Evolutionary conservation across 2,329 filamentous ascomycete species (phyloP).

Genomic region (Fusarium tricinctum): DNA sequence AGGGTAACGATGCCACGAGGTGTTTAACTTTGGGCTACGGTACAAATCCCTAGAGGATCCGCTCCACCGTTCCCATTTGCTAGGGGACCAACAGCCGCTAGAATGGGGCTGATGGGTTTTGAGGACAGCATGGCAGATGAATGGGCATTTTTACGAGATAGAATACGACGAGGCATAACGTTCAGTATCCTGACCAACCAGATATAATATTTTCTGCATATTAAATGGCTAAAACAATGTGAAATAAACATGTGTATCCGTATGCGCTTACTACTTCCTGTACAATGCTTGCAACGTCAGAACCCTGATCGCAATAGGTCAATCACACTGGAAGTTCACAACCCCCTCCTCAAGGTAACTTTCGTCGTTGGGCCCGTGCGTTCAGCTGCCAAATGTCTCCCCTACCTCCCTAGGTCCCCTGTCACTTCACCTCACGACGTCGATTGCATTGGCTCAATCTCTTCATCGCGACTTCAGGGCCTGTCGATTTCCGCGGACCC

Average conservation of each 20-base stretch:
- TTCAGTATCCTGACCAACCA: neutral
- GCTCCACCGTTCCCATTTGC: conserved; percentile 22
- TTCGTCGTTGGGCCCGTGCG: conserved; percentile 29
- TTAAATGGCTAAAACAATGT: neutral
- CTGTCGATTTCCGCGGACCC: conserved; percentile 9
- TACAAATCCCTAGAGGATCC: conserved; percentile 9
- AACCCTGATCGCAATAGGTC: neutral
- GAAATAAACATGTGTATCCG: neutral
- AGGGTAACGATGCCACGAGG: conserved; percentile 16
- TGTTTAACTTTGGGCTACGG: conserved; percentile 23
- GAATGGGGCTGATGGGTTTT: neutral
- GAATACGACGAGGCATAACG: neutral
- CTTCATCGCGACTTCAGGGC: conserved; percentile 33
- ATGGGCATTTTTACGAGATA: too few species aligned
- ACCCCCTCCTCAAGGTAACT: conserved; percentile 28
- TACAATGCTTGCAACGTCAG: neutral
- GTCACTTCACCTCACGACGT: conserved; percentile 20
- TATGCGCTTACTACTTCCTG: neutral
- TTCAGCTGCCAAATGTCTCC: conserved; percentile 29
- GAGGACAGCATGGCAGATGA: neutral
- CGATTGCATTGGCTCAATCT: conserved; percentile 20
- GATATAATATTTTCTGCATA: neutral
- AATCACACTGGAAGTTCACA: neutral
- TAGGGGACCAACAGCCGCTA: conserved; percentile 1
- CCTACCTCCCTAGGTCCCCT: conserved; percentile 10